Evolutionary conservation across 2,329 filamentous ascomycete genomes (phyloP).

Genomic region (Westerdykella aurantiaca): DNA sequence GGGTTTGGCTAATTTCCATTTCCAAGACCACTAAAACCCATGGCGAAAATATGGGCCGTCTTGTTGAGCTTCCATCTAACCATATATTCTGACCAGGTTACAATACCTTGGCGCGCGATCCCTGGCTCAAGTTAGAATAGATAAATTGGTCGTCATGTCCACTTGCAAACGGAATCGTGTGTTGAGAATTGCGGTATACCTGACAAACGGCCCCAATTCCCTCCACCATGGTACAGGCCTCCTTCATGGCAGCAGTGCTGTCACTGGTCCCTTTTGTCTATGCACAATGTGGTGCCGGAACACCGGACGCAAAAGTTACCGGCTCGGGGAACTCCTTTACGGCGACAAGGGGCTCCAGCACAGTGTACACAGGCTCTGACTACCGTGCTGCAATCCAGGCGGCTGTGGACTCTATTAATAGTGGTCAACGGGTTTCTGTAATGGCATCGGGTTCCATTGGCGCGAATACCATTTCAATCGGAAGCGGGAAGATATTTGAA

Average conservation of each 20-base stretch:
- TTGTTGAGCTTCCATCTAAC: too few species aligned
- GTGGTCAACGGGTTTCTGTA: conserved; percentile 50
- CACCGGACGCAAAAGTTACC: conserved; percentile 44
- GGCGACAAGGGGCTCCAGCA: conserved; percentile 41
- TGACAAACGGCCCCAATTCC: too few species aligned
- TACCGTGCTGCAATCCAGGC: conserved; percentile 52
- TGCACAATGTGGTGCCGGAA: conserved; percentile 47
- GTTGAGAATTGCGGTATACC: too few species aligned
- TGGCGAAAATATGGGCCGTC: too few species aligned
- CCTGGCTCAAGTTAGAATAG: too few species aligned
- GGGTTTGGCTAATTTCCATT: too few species aligned
- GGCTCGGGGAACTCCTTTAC: conserved; percentile 45
- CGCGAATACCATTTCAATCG: conserved; percentile 47
- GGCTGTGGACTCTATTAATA: conserved; percentile 48
- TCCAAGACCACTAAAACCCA: too few species aligned
- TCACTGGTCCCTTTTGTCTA: conserved; percentile 36
- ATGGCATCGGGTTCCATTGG: conserved; percentile 53
- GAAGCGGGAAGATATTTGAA: conserved; percentile 53
- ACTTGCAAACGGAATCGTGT: too few species aligned
- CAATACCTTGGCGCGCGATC: too few species aligned
- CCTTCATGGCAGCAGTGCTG: conserved; percentile 38
- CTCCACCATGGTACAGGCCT: conserved; percentile 33
- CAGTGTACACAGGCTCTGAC: conserved; percentile 50
- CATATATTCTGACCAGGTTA: too few species aligned
- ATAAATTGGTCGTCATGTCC: too few species aligned